A percentile compares a stretch with the other conserved stretches of the same genome.
Evolutionary conservation across 768 basidiomycete genomes (phyloP).

Genomic region (Hypholoma fasciculare): DNA sequence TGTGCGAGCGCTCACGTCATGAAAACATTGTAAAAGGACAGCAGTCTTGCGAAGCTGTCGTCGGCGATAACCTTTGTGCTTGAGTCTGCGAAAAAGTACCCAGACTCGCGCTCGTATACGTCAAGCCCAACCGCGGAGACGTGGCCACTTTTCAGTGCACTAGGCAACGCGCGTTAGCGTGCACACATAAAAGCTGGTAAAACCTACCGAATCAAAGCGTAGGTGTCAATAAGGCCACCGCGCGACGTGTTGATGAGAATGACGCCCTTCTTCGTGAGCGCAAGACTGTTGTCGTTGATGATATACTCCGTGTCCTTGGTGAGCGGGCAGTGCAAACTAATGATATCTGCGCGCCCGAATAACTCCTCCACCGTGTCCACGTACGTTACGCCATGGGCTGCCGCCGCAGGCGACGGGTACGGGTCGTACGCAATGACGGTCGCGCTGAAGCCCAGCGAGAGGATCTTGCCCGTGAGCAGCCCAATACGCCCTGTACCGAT

Average conservation of each 20-base stretch:
- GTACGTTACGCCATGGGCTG: slow-evolving; percentile 37
- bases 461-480: slow-evolving; percentile 39
- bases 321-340: slow-evolving; percentile 44
- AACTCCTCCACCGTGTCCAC: slow-evolving; percentile 37
- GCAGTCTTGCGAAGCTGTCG: slow-evolving; percentile 42
- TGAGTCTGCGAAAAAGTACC: slow-evolving; percentile 44
- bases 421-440: slow-evolving; percentile 42
- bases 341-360: slow-evolving; percentile 35
- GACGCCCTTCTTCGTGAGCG: slow-evolving; percentile 39
- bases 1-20: slow-evolving; percentile 32
- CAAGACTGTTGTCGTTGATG: slow-evolving; percentile 38
- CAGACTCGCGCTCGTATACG: slow-evolving; percentile 41
- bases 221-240: slow-evolving; percentile 41
- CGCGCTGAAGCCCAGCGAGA: slow-evolving; percentile 38
- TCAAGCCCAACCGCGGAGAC: slow-evolving; percentile 44
- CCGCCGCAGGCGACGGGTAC: slow-evolving; percentile 32
- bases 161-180: slow-evolving; percentile 5
- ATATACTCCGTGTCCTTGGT: slow-evolving; percentile 37
- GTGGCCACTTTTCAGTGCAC: slow-evolving; percentile 38
- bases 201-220: slow-evolving; percentile 39
- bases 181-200: neutral
- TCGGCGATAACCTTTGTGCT: slow-evolving; percentile 45
- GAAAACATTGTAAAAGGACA: slow-evolving; percentile 47
- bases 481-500: slow-evolving; percentile 47
- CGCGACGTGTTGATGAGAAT: slow-evolving; percentile 44